Conservation (phyloP, 2,329 filamentous ascomycete genomes). For the Arthrobotrys pseudoclavata region DNA sequence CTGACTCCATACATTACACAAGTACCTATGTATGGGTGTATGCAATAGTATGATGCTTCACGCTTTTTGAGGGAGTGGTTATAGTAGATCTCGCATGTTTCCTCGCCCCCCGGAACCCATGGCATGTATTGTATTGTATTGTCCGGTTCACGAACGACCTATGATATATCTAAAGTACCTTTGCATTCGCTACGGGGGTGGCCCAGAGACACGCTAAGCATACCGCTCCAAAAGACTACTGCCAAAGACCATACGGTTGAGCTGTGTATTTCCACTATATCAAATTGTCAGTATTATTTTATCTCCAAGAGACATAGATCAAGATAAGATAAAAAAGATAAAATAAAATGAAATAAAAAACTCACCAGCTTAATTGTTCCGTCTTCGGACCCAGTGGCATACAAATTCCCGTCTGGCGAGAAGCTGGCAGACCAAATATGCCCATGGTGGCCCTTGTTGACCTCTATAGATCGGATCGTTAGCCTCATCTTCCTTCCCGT, state of each 20-base stretch:
- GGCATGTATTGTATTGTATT: constrained; percentile 14
- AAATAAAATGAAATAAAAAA: not conserved
- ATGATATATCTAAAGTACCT: constrained; percentile 63
- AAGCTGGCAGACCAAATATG: constrained; percentile 97
- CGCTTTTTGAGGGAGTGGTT: constrained; percentile 3
- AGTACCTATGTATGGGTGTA: not conserved
- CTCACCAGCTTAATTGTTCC: constrained; percentile 88
- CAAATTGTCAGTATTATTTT: constrained; percentile 11
- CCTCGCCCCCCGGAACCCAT: constrained; percentile 10
- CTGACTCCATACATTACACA: no score
- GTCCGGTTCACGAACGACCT: constrained; percentile 8
- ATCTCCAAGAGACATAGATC: not conserved
- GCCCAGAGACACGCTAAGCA: constrained; percentile 7
- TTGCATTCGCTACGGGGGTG: constrained; percentile 8
- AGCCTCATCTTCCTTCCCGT: constrained; percentile 59
- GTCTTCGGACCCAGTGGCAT: constrained; percentile 96
- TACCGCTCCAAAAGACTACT: constrained; percentile 5
- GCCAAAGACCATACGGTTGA: constrained; percentile 76
- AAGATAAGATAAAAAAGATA: not conserved
- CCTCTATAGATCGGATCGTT: constrained; percentile 71
- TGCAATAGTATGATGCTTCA: not conserved
- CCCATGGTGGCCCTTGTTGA: constrained; percentile 96
- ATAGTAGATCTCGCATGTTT: constrained; percentile 23
- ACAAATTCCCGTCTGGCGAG: constrained; percentile 94
- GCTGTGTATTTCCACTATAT: constrained; percentile 75